phyloP scores from a whole-genome alignment of 139 green algal species.

The Chara braunii region DNA sequence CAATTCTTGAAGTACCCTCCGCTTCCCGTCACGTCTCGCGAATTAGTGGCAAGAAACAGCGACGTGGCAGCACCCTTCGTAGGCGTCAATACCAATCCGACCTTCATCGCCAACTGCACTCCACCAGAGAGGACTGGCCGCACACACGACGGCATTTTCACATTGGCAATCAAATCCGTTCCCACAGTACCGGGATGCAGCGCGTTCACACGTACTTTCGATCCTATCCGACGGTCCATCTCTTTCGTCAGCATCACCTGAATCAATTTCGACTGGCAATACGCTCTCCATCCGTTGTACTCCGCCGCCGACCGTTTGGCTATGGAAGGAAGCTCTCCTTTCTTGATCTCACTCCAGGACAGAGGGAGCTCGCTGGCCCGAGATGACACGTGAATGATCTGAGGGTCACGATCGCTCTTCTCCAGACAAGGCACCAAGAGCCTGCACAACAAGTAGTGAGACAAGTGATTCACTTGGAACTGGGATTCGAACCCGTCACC shows the following conservation, averaged over 20 bases:
- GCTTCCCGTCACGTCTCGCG: not conserved
- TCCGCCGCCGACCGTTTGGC: not conserved
- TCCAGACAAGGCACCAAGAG: slow-evolving; percentile 11
- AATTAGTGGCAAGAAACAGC: slow-evolving; percentile 24
- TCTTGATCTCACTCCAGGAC: too few species aligned
- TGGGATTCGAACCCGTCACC: slow-evolving; percentile 26
- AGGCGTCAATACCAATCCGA: too few species aligned
- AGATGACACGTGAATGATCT: slow-evolving; percentile 30
- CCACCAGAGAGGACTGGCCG: not conserved
- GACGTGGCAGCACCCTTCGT: slow-evolving; percentile 16
- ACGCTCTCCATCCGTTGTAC: slow-evolving; percentile 18
- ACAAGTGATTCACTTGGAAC: slow-evolving; percentile 31
- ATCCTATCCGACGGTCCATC: slow-evolving; percentile 23
- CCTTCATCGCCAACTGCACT: not conserved
- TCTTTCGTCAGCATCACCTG: slow-evolving; percentile 31
- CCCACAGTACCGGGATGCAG: slow-evolving; percentile 29
- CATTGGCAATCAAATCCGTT: slow-evolving; percentile 15
- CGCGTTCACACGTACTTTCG: slow-evolving; percentile 18
- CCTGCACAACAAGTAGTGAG: slow-evolving; percentile 21
- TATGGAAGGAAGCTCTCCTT: slow-evolving; percentile 22
- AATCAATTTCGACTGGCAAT: slow-evolving; percentile 25
- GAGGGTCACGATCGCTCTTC: not conserved
- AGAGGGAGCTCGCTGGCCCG: too few species aligned
- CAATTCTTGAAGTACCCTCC: not conserved
- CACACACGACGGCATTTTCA: not conserved